Percentiles rank a stretch among this genome's conserved stretches.
phyloP scores from a whole-genome alignment of 179 eudicot genomes.

The Drosera spatulata region DNA sequence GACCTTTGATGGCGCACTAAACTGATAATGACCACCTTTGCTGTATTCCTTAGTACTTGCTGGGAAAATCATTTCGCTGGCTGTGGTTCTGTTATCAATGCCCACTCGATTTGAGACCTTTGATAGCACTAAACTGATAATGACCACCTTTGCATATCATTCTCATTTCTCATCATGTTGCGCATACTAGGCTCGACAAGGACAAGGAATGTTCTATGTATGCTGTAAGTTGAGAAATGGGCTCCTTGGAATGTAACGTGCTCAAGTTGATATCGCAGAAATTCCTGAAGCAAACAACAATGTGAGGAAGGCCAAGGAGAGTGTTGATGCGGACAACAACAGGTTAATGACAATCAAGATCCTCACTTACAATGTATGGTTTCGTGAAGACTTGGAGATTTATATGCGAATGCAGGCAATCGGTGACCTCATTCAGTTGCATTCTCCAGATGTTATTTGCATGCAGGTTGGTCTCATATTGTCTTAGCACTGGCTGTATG shows the following conservation, averaged over 20 bases:
- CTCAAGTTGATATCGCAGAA: slow-evolving; percentile 4
- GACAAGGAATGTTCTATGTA: neutral
- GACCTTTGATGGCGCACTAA: too few species aligned
- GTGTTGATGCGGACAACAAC: slow-evolving; percentile 8
- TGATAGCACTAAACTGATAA: too few species aligned
- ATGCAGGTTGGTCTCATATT: slow-evolving; percentile 52
- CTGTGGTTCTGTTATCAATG: too few species aligned
- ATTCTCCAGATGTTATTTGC: slow-evolving; percentile 80
- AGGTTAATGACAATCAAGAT: slow-evolving; percentile 34
- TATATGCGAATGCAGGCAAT: slow-evolving; percentile 70
- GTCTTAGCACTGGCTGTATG: too few species aligned
- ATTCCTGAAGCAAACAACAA: slow-evolving; percentile 7
- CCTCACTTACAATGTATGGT: slow-evolving; percentile 87
- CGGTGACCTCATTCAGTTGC: slow-evolving; percentile 69
- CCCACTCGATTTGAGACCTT: too few species aligned
- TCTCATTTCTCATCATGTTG: neutral
- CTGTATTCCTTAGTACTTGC: too few species aligned
- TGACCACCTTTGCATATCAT: too few species aligned
- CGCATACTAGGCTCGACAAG: neutral
- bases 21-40: too few species aligned
- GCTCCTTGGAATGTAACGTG: neutral
- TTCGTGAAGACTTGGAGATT: slow-evolving; percentile 77
- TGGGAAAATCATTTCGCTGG: too few species aligned
- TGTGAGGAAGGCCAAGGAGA: slow-evolving; percentile 14
- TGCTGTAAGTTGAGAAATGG: neutral